phyloP scores from a whole-genome alignment of 2,329 filamentous ascomycete genomes.

The Hypoxylon sp. region DNA sequence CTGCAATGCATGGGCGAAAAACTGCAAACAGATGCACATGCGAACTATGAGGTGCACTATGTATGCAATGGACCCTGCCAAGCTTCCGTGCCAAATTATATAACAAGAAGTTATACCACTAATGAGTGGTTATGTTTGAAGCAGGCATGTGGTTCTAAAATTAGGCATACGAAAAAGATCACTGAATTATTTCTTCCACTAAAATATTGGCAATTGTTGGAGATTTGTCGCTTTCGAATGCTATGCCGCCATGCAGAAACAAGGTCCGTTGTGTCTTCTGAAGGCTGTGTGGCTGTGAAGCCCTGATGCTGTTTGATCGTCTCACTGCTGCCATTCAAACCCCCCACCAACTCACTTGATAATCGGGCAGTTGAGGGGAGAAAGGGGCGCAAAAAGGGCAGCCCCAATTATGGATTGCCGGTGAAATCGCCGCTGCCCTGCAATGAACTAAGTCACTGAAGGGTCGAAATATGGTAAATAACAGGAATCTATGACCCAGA shows the following conservation, averaged over 20 bases:
- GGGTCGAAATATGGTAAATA: slow-evolving; percentile 5
- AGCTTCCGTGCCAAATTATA: slow-evolving; percentile 27
- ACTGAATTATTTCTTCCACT: background rate
- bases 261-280: slow-evolving; percentile 6
- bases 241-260: slow-evolving; percentile 14
- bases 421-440: slow-evolving; percentile 1
- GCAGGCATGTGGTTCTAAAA: slow-evolving; percentile 5
- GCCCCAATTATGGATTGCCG: slow-evolving; percentile 13
- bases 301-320: slow-evolving; percentile 46
- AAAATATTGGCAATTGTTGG: background rate
- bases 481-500: background rate
- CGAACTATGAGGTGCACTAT: slow-evolving; percentile 11
- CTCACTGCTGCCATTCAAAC: slow-evolving; percentile 25
- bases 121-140: background rate
- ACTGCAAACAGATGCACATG: slow-evolving; percentile 22
- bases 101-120: background rate
- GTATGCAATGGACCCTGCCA: slow-evolving; percentile 36
- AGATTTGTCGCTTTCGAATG: slow-evolving; percentile 9
- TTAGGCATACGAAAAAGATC: slow-evolving; percentile 6
- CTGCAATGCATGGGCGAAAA: slow-evolving; percentile 22
- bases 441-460: background rate
- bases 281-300: slow-evolving; percentile 39
- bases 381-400: slow-evolving; percentile 5
- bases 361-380: slow-evolving; percentile 1
- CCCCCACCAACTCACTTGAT: slow-evolving; percentile 11